Conservation (phyloP, 192 early-diverging fungal species). For the Glomus cerebriforme region DNA sequence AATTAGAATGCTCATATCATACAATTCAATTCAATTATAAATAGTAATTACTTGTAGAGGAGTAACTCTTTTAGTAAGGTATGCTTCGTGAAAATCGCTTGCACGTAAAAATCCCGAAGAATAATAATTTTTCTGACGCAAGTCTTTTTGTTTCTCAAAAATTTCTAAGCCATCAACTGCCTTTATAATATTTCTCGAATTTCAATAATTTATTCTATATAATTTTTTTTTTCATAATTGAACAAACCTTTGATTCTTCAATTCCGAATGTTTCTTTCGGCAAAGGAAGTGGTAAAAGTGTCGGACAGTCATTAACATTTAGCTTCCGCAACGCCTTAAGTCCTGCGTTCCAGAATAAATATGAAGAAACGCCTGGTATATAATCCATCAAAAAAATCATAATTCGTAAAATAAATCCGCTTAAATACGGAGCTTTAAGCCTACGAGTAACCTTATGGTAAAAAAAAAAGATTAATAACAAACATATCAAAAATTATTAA, state of each 20-base stretch:
- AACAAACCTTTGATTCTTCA: slow-evolving; percentile 2
- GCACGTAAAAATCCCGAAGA: background rate
- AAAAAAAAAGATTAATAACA: background rate
- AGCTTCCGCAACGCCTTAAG: background rate
- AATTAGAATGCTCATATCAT: background rate
- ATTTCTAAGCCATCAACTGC: slow-evolving; percentile 13
- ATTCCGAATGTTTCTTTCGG: slow-evolving; percentile 27
- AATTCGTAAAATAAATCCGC: background rate
- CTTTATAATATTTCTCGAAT: background rate
- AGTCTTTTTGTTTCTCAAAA: background rate
- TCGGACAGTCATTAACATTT: background rate
- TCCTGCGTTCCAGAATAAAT: background rate
- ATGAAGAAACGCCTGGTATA: background rate
- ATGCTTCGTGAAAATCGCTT: slow-evolving; percentile 15
- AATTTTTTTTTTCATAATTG: background rate
- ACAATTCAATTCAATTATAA: background rate
- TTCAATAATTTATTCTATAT: background rate
- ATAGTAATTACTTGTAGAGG: slow-evolving; percentile 24
- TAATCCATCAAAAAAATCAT: background rate
- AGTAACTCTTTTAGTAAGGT: background rate
- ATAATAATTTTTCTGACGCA: background rate
- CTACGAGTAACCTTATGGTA: background rate
- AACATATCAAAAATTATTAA: background rate
- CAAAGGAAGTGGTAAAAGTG: slow-evolving; percentile 12
- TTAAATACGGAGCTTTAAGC: background rate